Evolutionary conservation across 371 early-diverging fungal genomes (phyloP).

Genomic region (Rhizomucor miehei): DNA sequence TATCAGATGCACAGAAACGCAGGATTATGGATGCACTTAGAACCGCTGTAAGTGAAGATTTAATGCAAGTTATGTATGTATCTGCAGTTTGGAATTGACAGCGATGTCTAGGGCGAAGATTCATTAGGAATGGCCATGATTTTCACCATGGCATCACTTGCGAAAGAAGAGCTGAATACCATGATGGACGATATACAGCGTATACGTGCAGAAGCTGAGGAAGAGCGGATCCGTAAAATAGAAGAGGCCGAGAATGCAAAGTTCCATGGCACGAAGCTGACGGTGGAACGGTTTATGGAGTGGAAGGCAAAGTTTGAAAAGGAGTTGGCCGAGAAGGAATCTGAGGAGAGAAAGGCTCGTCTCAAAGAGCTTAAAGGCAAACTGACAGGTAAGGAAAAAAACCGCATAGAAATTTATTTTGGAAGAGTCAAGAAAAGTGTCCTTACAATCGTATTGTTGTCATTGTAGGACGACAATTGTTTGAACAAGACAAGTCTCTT

Average conservation of each 20-base stretch:
- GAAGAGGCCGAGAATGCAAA: conserved; percentile 79
- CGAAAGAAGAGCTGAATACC: conserved; percentile 74
- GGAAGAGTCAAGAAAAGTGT: neutral
- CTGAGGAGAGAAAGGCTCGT: conserved; percentile 45
- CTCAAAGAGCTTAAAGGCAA: conserved; percentile 48
- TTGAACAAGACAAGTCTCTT: conserved; percentile 85
- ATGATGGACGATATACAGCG: conserved; percentile 55
- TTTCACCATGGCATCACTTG: conserved; percentile 77
- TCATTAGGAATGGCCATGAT: conserved; percentile 92
- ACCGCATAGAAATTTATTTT: neutral
- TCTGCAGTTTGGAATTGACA: neutral
- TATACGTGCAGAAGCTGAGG: conserved; percentile 50
- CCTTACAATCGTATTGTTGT: neutral
- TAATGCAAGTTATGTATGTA: neutral
- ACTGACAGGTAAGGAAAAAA: conserved; percentile 50
- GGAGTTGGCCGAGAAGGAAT: conserved; percentile 66
- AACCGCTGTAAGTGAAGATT: conserved; percentile 37
- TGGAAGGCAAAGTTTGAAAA: conserved; percentile 82
- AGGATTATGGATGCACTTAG: conserved; percentile 45
- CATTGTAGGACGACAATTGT: conserved; percentile 78
- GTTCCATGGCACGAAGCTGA: conserved; percentile 86
- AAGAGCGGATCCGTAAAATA: conserved; percentile 61
- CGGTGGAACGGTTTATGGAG: conserved; percentile 67
- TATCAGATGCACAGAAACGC: conserved; percentile 42
- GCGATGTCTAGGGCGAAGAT: conserved; percentile 59